Evolutionary conservation across 179 eudicot species (phyloP), one percentile per base, ranked within the genome.

Genomic region (Carnegiea gigantea): DNA sequence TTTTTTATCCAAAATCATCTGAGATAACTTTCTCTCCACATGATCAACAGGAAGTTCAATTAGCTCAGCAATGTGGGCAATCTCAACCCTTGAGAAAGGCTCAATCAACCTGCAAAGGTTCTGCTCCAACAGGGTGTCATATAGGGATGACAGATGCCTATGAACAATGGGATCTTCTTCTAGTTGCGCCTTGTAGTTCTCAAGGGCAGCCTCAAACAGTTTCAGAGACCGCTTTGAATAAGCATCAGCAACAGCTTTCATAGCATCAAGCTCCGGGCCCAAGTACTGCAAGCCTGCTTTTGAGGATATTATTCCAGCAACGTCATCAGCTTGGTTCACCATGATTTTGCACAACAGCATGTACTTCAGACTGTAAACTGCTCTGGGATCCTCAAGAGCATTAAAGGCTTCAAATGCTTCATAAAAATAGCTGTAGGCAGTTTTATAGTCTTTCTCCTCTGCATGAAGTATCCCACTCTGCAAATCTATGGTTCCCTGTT

Each of bases 351-450:
- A 93, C 81, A 95, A 82, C 23, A 95, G 82, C 98, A 95, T 95
- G 85, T 95, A 95, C 81, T 95, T 95, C 17, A 93, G 90, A 89
- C 97, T 93, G 85, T 85, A 93, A 12, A 95, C 88, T 48, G 97
- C 97, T 75, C 93, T 86, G 28, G 95, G 95, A 81, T 95, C 97
- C 78, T 90, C 98, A 49, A 95, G 94, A 51, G 98, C 92, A 77
- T 95, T 93, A 71, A 93, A 95, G 59, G 97, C 97, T 82, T 95
- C 97, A 76, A 95, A 95, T n/a, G 98, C 98, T 87, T 95, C 98
- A 71, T 83, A 93, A 81, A 95, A 95, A 77, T 95, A 95, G 72
- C 97, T 92, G 86, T 95, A 95, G 10, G 85, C 94, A 36, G 98
- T 95, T 80, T 95, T 95, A 82, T 95, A 95, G 68, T 95, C 98